Evolutionary conservation across 345 rosid species (phyloP), one percentile per base, ranked within the genome.

Genomic region (Pistacia atlantica): DNA sequence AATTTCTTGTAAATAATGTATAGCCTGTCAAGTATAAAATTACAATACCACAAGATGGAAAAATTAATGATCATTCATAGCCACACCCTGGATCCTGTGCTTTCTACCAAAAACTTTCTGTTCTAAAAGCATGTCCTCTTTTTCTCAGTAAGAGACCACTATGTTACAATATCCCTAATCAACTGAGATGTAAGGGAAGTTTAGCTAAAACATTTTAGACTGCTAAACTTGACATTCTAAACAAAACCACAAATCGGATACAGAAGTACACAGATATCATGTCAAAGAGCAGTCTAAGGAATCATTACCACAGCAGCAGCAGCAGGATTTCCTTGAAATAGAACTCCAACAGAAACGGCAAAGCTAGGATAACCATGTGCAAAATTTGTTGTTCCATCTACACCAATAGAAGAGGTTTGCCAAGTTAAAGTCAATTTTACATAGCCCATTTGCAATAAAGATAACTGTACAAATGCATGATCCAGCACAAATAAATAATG

Each of bases 291-390:
- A 49, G 33, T 28, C 48, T 18, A 46, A 37, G 59, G 45, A 69
- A 74, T n/a, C 61, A 63, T 48, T 92, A 95, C 99, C 95, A 95
- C 99, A 70, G 92, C 83, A 77, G 97, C 99, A 69, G 98, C 97
- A 10, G 88, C 92, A 56, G 98, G 98, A 8, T 79, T 90, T 75
- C 99, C 98, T 16, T 75, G 92, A 83, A 85, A 92, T 45, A 95
- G 84, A 85, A 93, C 94, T 79, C 89, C 99, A n/a, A 95, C 90
- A 62, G 98, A 93, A 69, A 95, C 96, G 18, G 99, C 98, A 87
- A 93, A 95, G 89, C 98, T 91, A 42, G 98, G 99, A 86, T 95
- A 95, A 72, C 97, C 89, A 74, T 95, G 99, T 7, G 99, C 95
- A 74, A 95, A 95, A 84, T 93, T 93, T 66, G 98, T 95, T 74